These are phyloP conservation scores for Metschnikowia baotianmanensis DNA, from an alignment of 805 yeast genomes.

Conservation along the genomic window DNA sequence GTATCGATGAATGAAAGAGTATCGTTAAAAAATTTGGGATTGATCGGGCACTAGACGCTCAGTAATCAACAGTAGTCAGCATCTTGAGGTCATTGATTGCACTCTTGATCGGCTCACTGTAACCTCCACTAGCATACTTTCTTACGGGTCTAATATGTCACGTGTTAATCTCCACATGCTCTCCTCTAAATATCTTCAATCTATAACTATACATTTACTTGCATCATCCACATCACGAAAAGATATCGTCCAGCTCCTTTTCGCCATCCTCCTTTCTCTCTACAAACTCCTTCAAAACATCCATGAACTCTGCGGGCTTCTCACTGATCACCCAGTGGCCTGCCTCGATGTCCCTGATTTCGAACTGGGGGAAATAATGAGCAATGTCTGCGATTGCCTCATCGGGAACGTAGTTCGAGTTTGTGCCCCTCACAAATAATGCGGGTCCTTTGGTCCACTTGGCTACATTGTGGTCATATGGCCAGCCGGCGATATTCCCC, in stretches of 20 bases:
- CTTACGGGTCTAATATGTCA: too few species aligned
- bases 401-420: slow-evolving; percentile 77
- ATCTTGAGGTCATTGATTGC: too few species aligned
- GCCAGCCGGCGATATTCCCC: slow-evolving; percentile 74
- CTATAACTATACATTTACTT: not conserved
- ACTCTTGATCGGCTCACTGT: too few species aligned
- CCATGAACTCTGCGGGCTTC: slow-evolving; percentile 74
- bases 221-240: not conserved
- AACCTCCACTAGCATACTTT: too few species aligned
- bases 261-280: slow-evolving; percentile 42
- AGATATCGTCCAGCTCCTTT: not conserved
- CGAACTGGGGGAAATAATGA: slow-evolving; percentile 73
- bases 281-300: slow-evolving; percentile 59
- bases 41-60: too few species aligned
- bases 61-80: too few species aligned
- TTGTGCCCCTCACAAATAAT: slow-evolving; percentile 74
- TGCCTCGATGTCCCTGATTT: slow-evolving; percentile 67
- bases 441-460: slow-evolving; percentile 66
- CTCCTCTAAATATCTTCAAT: too few species aligned
- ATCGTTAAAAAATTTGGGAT: too few species aligned
- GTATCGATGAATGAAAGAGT: too few species aligned
- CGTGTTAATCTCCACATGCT: too few species aligned
- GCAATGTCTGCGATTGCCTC: slow-evolving; percentile 75
- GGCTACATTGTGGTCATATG: slow-evolving; percentile 52
- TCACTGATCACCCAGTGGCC: slow-evolving; percentile 96